These are phyloP conservation scores for Chlamydomonas sp. DNA, from an alignment of 139 green algal species.

Conservation along the genomic window DNA sequence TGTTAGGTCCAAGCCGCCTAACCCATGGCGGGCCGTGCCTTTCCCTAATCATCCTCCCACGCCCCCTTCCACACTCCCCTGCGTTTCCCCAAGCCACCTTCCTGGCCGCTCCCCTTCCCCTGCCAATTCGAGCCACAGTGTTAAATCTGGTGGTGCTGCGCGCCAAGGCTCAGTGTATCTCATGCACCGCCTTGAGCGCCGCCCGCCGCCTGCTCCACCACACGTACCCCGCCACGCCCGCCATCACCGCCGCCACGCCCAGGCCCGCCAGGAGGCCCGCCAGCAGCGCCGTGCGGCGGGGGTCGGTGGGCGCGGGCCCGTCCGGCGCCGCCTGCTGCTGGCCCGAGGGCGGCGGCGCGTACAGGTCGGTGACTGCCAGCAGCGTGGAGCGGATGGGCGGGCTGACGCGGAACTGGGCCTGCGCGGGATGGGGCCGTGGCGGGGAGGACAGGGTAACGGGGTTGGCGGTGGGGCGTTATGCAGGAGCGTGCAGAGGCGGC, in stretches of 20 bases:
- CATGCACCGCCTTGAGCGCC: background rate
- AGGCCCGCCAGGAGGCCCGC: background rate
- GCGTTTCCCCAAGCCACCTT: too few relatives aligned
- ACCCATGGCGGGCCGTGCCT: too few relatives aligned
- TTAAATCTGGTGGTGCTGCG: too few relatives aligned
- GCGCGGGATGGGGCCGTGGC: too few relatives aligned
- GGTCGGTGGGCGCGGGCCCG: background rate
- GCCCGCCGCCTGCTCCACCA: background rate
- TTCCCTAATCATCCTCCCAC: too few relatives aligned
- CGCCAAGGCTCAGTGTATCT: conserved; percentile 11
- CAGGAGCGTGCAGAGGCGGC: too few relatives aligned
- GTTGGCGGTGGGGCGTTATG: too few relatives aligned
- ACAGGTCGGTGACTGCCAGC: background rate
- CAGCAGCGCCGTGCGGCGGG: background rate
- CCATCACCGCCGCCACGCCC: background rate
- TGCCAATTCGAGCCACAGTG: too few relatives aligned
- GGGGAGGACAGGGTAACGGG: too few relatives aligned
- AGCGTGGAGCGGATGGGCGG: background rate
- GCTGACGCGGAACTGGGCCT: background rate
- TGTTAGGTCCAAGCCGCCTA: too few relatives aligned
- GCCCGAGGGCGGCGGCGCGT: background rate
- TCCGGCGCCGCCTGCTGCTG: background rate
- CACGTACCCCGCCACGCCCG: background rate
- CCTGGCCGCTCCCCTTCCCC: too few relatives aligned
- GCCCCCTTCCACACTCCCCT: too few relatives aligned